Base-by-base conservation (phyloP, 140 eudicot genomes). In the Oenanthe javanica region DNA sequence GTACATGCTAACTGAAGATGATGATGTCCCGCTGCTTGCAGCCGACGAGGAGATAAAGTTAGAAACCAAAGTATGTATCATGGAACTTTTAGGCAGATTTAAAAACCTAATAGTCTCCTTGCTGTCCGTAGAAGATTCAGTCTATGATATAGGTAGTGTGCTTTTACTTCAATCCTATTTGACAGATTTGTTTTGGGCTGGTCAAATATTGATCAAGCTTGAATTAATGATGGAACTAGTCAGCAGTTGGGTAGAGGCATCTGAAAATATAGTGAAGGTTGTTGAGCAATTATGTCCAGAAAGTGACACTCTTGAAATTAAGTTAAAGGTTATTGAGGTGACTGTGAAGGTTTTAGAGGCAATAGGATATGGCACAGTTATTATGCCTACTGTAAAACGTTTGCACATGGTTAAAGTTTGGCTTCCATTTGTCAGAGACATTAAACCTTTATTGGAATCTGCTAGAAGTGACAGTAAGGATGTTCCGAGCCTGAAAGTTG, bases 1-100 rank as follows among this genome's bases (percentile, higher is more conserved):
- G 80, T 95, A 95, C 86, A 90, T 95, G 97, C 93, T 95, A 55
- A 90, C 97, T 15, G 99, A 95, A 82, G 99, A 95, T 77, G 99
- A 95, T 82, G 99, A 95, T 87, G 92, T 96, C 77, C 99, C 97
- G 21, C 76, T 95, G 73, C 70, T 95, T 75, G 81, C 83, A 18
- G 89, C 89, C 11, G 85, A 86, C 23, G 89, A 88, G 5, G 89
- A 88, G 75, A 84, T 90, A 49, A 92, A 90, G 80, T 48, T 83
- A 38, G 91, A 89, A 88, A 96, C 84, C 9, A 86, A 86, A 77
- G 86, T 43, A 76, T 84, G 89, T 77, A 82, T 92, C 42, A 87
- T 87, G 59, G 80, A 85, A 50, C 76, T 92, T 7, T 74, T 92
- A 25, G 14, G 80, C 50, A 89, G 93, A 82, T 95, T 92, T 75